Percentiles rank a stretch among this genome's conserved stretches.
Evolutionary conservation across 768 basidiomycete species (phyloP).

Genomic region (Xerocomus potaroensis): DNA sequence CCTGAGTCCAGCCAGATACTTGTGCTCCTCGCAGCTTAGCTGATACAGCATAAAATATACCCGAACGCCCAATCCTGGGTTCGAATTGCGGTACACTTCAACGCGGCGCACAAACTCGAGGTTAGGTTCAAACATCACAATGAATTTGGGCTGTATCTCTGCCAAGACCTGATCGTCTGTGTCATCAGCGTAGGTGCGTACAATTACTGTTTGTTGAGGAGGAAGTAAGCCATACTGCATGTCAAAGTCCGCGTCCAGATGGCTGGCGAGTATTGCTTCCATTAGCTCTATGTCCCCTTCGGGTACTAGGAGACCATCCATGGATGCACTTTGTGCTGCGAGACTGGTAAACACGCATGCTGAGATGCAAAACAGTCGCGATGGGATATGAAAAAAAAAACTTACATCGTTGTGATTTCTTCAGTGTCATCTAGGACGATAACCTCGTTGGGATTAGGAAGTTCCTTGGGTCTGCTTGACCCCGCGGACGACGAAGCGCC

Average conservation of each 20-base stretch:
- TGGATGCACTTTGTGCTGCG: constrained; percentile 14
- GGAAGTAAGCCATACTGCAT: constrained; percentile 72
- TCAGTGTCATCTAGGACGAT: constrained; percentile 25
- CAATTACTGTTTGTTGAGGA: constrained; percentile 76
- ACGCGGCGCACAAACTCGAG: constrained; percentile 90
- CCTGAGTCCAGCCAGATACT: constrained; percentile 83
- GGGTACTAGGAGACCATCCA: constrained; percentile 12
- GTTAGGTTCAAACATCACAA: constrained; percentile 94
- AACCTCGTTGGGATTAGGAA: constrained; percentile 5
- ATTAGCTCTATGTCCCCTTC: constrained; percentile 23
- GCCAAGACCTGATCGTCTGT: constrained; percentile 84
- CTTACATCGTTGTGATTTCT: constrained; percentile 58
- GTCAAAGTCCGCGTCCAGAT: constrained; percentile 60
- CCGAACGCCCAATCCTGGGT: constrained; percentile 76
- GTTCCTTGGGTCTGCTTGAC: constrained; percentile 9
- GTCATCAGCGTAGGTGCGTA: constrained; percentile 89
- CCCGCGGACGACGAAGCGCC: constrained; percentile 43
- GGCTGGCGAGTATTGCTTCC: constrained; percentile 25
- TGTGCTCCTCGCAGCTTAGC: constrained; percentile 92
- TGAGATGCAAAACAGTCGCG: too few species aligned
- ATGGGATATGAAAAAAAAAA: constrained; percentile 7
- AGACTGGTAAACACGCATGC: too few species aligned
- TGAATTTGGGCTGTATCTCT: constrained; percentile 86
- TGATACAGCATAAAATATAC: constrained; percentile 97
- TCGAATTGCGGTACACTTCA: constrained; percentile 86